phyloP scores from a whole-genome alignment of 257 asterid genomes.

The Nicotiana attenuata region DNA sequence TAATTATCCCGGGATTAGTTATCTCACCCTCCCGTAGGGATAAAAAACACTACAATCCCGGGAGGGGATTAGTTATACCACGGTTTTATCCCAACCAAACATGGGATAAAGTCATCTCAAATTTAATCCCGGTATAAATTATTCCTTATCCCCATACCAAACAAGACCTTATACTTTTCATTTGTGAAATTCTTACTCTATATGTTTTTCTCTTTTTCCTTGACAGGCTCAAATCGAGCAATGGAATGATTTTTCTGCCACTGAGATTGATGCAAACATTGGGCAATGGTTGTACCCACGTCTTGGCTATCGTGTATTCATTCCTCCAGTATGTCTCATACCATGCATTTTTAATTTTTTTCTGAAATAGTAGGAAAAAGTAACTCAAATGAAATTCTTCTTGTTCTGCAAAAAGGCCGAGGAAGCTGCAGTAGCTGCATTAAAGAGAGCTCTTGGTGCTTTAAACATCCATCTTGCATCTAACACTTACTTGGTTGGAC shows the following conservation, averaged over 20 bases:
- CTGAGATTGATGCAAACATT: slow-evolving; percentile 29
- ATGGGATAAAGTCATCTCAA: too few species aligned
- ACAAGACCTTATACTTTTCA: too few species aligned
- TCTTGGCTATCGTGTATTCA: slow-evolving; percentile 35
- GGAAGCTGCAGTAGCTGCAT: slow-evolving; percentile 51
- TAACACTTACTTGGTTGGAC: slow-evolving; percentile 80
- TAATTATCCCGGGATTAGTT: too few species aligned
- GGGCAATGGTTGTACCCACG: slow-evolving; percentile 64
- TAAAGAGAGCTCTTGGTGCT: slow-evolving; percentile 69
- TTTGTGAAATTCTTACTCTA: too few species aligned
- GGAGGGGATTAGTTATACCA: too few species aligned
- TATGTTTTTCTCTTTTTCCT: neutral
- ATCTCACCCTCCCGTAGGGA: too few species aligned
- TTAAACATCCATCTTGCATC: slow-evolving; percentile 73
- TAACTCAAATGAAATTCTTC: neutral
- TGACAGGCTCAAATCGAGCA: slow-evolving; percentile 66
- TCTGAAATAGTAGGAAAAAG: neutral
- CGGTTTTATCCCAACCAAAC: too few species aligned
- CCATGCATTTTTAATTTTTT: neutral
- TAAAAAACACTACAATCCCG: too few species aligned
- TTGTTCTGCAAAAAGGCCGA: slow-evolving; percentile 43
- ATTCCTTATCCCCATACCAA: too few species aligned
- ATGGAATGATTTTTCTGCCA: slow-evolving; percentile 70
- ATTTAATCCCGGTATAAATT: too few species aligned
- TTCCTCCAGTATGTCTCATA: slow-evolving; percentile 47